These are phyloP conservation scores for Gossypium aridum DNA, from an alignment of 441 rosid genomes.

Conservation along the genomic window DNA sequence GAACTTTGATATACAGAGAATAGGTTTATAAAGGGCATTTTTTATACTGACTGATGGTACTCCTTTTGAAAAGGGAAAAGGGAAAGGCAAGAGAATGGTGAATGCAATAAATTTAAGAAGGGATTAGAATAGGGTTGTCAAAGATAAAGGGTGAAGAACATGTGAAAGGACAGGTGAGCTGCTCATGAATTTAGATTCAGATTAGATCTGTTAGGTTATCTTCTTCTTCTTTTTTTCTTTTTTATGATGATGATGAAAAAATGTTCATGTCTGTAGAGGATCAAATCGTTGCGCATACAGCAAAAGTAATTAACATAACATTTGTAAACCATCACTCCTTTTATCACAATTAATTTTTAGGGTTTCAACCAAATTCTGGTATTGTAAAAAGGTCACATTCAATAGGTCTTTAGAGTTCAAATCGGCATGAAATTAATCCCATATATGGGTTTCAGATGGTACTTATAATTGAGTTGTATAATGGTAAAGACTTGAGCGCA, in stretches of 20 bases:
- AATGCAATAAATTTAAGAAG: conserved; percentile 24
- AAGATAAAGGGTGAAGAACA: conserved; percentile 20
- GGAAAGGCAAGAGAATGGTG: conserved; percentile 35
- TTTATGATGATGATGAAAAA: background rate
- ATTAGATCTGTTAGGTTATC: conserved; percentile 15
- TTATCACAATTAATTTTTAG: background rate
- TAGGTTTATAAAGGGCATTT: background rate
- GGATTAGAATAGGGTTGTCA: background rate
- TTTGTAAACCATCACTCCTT: background rate
- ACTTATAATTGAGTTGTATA: background rate
- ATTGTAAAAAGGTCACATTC: background rate
- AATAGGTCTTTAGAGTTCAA: background rate
- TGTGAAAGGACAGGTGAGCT: conserved; percentile 39
- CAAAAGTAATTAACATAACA: background rate
- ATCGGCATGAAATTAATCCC: background rate
- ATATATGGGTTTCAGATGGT: background rate
- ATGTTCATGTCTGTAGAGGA: background rate
- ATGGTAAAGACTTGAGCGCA: background rate
- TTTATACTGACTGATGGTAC: background rate
- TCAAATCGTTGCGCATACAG: background rate
- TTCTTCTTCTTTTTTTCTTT: background rate
- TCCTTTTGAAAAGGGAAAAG: background rate
- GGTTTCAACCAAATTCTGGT: background rate
- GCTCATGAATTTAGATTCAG: conserved; percentile 24
- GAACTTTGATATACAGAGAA: background rate